Base-by-base conservation (phyloP, 2,329 filamentous ascomycete genomes). In the Trichoderma sp. region DNA sequence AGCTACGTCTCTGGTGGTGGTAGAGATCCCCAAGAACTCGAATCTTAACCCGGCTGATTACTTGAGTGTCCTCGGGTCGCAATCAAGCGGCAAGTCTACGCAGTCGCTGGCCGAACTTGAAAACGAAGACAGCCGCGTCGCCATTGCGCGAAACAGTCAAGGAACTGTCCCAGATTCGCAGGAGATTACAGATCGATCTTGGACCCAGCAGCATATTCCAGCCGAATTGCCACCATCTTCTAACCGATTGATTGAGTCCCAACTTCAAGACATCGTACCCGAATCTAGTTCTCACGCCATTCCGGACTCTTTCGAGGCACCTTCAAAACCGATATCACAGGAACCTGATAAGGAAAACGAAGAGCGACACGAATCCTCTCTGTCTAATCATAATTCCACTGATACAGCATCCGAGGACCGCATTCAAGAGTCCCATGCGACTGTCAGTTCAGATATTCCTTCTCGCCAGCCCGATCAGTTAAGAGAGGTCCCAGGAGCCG, bases 111-210 rank as follows among this genome's bases (percentile, higher is more conserved):
- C 79, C 5, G 79, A 81, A 58, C 80, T 80, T 26, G 82, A 83
- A 61, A 78, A 79, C 47, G 75, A 79, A 62, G 82, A 82, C 73
- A 76, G 77, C 26, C 77, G 78, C 56, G 71, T 80, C 57, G 71
- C 75, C 12, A 66, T 84, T 70, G 76, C 78, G 5, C 74, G 78
- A 30, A 71, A 79, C 47, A 83, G 80, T 71, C 78, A 80, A 68
- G 74, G 74, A 30, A 84, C 82, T 4, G 82, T 86, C 28, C 83
- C 83, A 0, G 84, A 86, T 72, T 86, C 84, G 0, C 83, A 85
- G 72, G 83, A 82, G 39, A 74, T 73, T 11, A 79, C 79, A n/a
- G 76, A 74, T 12, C 76, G 75, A 66, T 73, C 74, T 14, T 76
- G 74, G 71, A 73, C 76, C 5, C 74, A 75, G 61, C 43, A 60